Percentiles rank a stretch among this genome's conserved stretches.
Conservation (phyloP, 2,329 filamentous ascomycete species). For the Macrophomina phaseolina region DNA sequence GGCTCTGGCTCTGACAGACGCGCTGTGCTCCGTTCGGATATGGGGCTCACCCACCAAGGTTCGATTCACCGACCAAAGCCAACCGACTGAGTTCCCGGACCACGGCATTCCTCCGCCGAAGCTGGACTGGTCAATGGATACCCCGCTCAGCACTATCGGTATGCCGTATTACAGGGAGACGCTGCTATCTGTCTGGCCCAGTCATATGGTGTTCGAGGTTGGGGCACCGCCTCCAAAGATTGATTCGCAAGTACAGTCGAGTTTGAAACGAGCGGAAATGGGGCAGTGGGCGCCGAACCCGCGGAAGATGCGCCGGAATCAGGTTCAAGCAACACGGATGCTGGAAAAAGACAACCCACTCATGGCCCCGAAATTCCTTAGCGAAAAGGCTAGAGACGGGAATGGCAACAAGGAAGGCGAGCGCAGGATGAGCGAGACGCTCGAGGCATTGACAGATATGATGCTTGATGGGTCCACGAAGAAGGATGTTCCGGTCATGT, state of each 20-base stretch:
- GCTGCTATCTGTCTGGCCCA: conserved; percentile 88
- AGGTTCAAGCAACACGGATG: conserved; percentile 77
- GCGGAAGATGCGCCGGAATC: conserved; percentile 75
- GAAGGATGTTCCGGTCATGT: conserved; percentile 84
- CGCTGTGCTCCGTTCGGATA: conserved; percentile 78
- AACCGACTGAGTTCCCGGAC: conserved; percentile 78
- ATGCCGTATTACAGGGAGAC: conserved; percentile 93
- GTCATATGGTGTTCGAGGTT: conserved; percentile 80
- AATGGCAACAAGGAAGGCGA: conserved; percentile 34
- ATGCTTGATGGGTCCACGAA: conserved; percentile 75
- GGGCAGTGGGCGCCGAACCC: conserved; percentile 81
- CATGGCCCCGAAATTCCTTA: conserved; percentile 89
- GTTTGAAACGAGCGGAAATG: conserved; percentile 74
- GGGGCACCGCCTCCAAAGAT: conserved; percentile 80
- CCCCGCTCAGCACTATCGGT: conserved; percentile 81
- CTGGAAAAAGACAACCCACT: conserved; percentile 64
- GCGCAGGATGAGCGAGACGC: conserved; percentile 59
- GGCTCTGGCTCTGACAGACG: conserved; percentile 80
- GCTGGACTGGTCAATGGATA: conserved; percentile 74
- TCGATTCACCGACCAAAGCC: conserved; percentile 82
- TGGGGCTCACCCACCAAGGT: conserved; percentile 89
- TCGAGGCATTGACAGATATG: conserved; percentile 69
- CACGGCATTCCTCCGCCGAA: conserved; percentile 61
- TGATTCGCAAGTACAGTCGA: conserved; percentile 71
- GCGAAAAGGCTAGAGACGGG: conserved; percentile 76